A percentile compares a stretch with the other conserved stretches of the same genome.
These are phyloP conservation scores for Apiotrichum brassicae DNA, from an alignment of 1,284 basidiomycete species.

Conservation along the genomic window DNA sequence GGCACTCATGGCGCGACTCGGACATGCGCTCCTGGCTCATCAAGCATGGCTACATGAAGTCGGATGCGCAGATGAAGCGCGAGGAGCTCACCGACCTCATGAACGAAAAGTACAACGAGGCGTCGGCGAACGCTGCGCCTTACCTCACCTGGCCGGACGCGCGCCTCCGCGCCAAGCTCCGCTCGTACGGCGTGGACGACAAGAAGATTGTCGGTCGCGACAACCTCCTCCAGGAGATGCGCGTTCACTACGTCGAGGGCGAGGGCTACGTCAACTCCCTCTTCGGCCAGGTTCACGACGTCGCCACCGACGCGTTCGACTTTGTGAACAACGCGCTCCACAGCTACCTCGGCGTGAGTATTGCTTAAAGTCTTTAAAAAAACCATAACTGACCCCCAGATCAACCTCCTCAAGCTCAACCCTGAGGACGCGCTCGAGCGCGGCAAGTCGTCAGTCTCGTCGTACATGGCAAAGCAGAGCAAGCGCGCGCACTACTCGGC, in stretches of 20 bases:
- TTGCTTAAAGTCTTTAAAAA: too few species aligned
- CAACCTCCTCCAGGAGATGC: conserved; percentile 64
- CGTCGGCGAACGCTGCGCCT: conserved; percentile 47
- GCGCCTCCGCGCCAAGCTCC: conserved; percentile 72
- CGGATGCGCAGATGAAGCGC: conserved; percentile 60
- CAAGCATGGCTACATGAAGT: conserved; percentile 64
- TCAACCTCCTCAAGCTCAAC: conserved; percentile 29
- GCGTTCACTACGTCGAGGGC: conserved; percentile 64
- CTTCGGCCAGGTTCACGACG: conserved; percentile 56
- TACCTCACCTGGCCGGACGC: conserved; percentile 87
- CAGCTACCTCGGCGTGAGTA: conserved; percentile 46
- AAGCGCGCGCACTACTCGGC: neutral
- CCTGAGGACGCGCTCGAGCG: conserved; percentile 45
- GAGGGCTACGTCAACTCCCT: conserved; percentile 56
- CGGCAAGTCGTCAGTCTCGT: conserved; percentile 39
- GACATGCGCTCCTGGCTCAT: conserved; percentile 72
- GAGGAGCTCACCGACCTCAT: conserved; percentile 51
- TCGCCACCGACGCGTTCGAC: conserved; percentile 59
- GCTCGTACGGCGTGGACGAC: conserved; percentile 65
- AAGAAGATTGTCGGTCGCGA: conserved; percentile 54
- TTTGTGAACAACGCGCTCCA: conserved; percentile 55
- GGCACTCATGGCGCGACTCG: conserved; percentile 69
- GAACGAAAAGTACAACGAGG: conserved; percentile 46
- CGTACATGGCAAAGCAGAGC: conserved; percentile 18
- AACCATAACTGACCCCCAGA: neutral